Percentiles rank a stretch among this genome's conserved stretches.
Conservation (phyloP, 176 grass and related monocot species). For the Metroxylon sagu region DNA sequence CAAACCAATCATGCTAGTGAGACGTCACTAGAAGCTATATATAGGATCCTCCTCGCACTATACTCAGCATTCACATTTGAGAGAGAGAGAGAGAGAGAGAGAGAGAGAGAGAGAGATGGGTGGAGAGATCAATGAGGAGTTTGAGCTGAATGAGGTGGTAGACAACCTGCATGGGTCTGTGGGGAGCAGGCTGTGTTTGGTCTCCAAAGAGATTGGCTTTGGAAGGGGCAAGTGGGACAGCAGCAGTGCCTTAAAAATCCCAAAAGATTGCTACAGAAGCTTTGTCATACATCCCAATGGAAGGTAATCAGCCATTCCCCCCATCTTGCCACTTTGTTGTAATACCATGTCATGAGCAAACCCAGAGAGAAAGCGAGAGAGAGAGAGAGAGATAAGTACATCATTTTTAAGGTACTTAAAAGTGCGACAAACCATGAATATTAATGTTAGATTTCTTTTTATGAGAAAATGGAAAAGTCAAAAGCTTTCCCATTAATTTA, state of each 20-base stretch:
- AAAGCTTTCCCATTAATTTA: too few species aligned
- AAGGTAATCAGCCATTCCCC: slow-evolving; percentile 42
- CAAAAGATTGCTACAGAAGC: slow-evolving; percentile 36
- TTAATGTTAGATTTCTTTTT: too few species aligned
- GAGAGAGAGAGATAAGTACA: too few species aligned
- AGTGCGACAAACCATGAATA: too few species aligned
- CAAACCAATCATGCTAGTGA: slow-evolving; percentile 1
- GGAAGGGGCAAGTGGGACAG: slow-evolving; percentile 30
- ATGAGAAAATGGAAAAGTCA: too few species aligned
- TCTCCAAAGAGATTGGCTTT: slow-evolving; percentile 51
- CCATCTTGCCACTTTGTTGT: background rate
- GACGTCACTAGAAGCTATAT: slow-evolving; percentile 9
- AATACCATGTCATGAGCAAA: too few species aligned
- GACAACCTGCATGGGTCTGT: slow-evolving; percentile 49
- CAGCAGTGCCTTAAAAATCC: slow-evolving; percentile 32
- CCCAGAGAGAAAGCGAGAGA: too few species aligned
- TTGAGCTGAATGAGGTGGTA: slow-evolving; percentile 60
- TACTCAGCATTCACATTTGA: background rate
- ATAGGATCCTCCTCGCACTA: background rate
- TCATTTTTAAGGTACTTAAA: too few species aligned
- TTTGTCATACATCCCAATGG: slow-evolving; percentile 70
- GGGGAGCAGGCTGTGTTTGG: slow-evolving; percentile 58
- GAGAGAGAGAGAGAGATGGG: slow-evolving; percentile 13
- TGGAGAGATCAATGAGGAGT: slow-evolving; percentile 44
- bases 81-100: background rate